Percentiles rank a stretch among this genome's conserved stretches.
These are phyloP conservation scores for Globisporangium takayamanum DNA, from an alignment of 352 stramenopile genomes.

Conservation along the genomic window DNA sequence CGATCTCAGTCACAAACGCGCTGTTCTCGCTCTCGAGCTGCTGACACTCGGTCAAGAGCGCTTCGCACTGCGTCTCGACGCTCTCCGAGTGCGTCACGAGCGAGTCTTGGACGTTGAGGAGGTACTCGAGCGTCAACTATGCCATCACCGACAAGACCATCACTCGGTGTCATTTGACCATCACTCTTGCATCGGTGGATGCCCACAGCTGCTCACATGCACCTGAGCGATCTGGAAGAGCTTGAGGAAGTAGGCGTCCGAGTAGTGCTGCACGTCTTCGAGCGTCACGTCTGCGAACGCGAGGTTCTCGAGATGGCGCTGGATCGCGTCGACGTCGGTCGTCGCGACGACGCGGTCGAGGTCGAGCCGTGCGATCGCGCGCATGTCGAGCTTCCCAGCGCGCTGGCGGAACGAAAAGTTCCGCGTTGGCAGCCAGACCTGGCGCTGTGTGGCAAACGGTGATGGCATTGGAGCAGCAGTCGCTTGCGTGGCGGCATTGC, in stretches of 20 bases:
- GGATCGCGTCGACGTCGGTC: constrained; percentile 71
- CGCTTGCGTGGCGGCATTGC: background rate
- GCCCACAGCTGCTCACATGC: background rate
- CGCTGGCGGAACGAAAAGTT: constrained; percentile 72
- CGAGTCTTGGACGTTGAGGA: constrained; percentile 81
- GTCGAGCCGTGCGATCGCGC: constrained; percentile 61
- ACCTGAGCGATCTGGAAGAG: constrained; percentile 83
- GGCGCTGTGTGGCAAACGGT: constrained; percentile 12
- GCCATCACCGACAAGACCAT: constrained; percentile 1
- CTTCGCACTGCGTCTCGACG: constrained; percentile 64
- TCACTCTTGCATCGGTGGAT: background rate
- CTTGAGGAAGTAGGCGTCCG: constrained; percentile 82
- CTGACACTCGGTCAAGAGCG: constrained; percentile 52
- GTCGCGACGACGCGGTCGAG: constrained; percentile 64
- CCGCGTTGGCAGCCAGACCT: constrained; percentile 67
- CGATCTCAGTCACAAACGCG: constrained; percentile 48
- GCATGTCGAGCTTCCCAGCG: constrained; percentile 67
- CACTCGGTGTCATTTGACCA: too few relatives aligned
- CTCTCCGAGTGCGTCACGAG: constrained; percentile 56
- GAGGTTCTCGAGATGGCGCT: constrained; percentile 74
- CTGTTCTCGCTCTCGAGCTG: constrained; percentile 58
- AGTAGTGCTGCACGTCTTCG: constrained; percentile 81
- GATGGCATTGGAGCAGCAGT: background rate
- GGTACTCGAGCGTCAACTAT: constrained; percentile 75
- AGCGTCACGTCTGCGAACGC: constrained; percentile 77